Evolutionary conservation across 2,329 filamentous ascomycete genomes (phyloP).

Genomic region (Penicillium fuscoglaucum): DNA sequence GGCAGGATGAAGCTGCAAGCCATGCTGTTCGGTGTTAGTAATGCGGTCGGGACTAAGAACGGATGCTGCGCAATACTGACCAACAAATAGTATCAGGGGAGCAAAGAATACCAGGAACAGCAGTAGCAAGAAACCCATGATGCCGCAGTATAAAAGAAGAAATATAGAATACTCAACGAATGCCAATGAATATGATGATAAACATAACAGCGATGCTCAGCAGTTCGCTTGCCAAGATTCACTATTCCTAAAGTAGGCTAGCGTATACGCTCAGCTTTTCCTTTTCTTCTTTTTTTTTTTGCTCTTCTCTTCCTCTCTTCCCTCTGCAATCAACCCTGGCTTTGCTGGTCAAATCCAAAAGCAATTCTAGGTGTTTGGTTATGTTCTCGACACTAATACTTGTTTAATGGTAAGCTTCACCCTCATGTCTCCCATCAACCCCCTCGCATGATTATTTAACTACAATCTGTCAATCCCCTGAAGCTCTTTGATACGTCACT

Average conservation of each 20-base stretch:
- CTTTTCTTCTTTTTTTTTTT: constrained; percentile 24
- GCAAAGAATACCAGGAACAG: constrained; percentile 40
- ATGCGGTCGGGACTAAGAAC: neutral
- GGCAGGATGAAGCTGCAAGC: constrained; percentile 56
- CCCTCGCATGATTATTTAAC: constrained; percentile 63
- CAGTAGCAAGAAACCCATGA: constrained; percentile 39
- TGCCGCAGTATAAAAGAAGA: constrained; percentile 10
- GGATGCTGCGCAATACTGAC: constrained; percentile 26
- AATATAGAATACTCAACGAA: constrained; percentile 4
- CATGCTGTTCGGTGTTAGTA: constrained; percentile 43
- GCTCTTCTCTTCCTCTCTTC: constrained; percentile 14
- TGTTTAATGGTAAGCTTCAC: constrained; percentile 35
- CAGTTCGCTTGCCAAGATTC: constrained; percentile 13
- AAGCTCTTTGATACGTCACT: constrained; percentile 51
- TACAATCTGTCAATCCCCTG: constrained; percentile 83
- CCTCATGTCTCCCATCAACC: neutral
- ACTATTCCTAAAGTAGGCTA: constrained; percentile 17
- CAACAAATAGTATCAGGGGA: constrained; percentile 39
- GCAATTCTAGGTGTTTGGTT: neutral
- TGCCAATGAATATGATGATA: constrained; percentile 8
- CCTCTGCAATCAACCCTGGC: constrained; percentile 20
- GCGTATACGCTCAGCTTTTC: constrained; percentile 16
- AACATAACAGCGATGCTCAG: neutral
- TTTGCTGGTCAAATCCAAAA: constrained; percentile 34
- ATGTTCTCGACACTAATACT: constrained; percentile 13